A percentile compares a stretch with the other conserved stretches of the same genome.
These are phyloP conservation scores for Arctostaphylos glauca DNA, from an alignment of 148 eudicot species.

Conservation along the genomic window DNA sequence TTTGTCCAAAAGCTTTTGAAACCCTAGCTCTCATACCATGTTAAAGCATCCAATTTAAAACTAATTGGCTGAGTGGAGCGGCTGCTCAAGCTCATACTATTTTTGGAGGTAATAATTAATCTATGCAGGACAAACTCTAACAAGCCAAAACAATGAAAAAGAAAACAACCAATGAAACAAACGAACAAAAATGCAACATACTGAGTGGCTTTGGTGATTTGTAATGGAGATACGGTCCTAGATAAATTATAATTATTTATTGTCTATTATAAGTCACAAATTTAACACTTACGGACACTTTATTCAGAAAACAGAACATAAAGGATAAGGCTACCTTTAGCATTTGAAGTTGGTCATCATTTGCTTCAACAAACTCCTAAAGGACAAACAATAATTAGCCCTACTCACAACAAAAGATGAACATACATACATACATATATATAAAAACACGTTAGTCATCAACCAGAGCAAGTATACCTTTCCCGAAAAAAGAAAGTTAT, in stretches of 20 bases:
- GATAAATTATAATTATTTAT: neutral
- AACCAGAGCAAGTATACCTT: neutral
- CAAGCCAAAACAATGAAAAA: neutral
- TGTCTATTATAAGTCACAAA: neutral
- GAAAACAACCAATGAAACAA: neutral
- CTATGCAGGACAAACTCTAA: neutral
- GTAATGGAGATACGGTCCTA: neutral
- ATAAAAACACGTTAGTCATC: neutral
- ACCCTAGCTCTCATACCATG: no score
- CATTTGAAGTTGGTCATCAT: constrained; percentile 50
- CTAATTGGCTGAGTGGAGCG: no score
- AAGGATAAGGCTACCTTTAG: constrained; percentile 48
- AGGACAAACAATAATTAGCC: constrained; percentile 16
- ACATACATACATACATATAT: neutral
- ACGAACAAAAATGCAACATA: neutral
- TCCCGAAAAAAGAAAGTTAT: no score
- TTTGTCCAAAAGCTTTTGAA: no score
- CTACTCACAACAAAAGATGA: constrained; percentile 13
- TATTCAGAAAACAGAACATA: neutral
- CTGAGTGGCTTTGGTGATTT: neutral
- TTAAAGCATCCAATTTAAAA: no score
- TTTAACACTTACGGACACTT: neutral
- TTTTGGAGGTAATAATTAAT: no score
- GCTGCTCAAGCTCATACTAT: no score
- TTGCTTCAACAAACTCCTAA: constrained; percentile 71